These are phyloP conservation scores for Schizonepeta tenuifolia DNA, from an alignment of 257 asterid species.

Conservation along the genomic window DNA sequence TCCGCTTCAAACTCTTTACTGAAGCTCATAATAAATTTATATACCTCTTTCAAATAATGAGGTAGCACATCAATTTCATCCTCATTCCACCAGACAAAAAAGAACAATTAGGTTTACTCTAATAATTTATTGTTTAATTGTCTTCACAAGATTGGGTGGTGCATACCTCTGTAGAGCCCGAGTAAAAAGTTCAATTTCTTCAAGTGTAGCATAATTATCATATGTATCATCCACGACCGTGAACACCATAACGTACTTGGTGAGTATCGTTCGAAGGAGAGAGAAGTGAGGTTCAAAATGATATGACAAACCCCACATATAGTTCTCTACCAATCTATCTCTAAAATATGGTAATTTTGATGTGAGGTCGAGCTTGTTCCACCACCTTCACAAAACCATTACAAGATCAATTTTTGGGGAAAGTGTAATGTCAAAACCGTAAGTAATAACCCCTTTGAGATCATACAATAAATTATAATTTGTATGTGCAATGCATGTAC, in stretches of 20 bases:
- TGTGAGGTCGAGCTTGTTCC: background rate
- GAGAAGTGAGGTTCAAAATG: conserved; percentile 15
- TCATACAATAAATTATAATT: no score
- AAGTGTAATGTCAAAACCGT: no score
- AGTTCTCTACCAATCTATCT: background rate
- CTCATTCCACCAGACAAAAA: background rate
- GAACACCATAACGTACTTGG: no score
- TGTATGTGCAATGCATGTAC: no score
- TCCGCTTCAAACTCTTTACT: background rate
- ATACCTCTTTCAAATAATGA: no score
- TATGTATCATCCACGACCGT: no score
- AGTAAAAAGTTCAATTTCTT: background rate
- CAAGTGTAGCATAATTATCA: no score
- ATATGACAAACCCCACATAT: background rate
- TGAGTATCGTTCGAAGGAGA: background rate
- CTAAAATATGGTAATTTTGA: background rate
- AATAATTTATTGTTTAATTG: no score
- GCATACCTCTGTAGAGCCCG: background rate
- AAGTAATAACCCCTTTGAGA: no score
- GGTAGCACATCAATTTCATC: background rate
- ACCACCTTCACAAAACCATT: background rate
- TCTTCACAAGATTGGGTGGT: no score
- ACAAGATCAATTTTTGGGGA: no score
- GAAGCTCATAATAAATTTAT: background rate
- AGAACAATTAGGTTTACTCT: no score